A percentile compares a stretch with the other conserved stretches of the same genome.
phyloP scores from a whole-genome alignment of 1,139 yeast genomes.

The Sugiyamaella neomexicana region DNA sequence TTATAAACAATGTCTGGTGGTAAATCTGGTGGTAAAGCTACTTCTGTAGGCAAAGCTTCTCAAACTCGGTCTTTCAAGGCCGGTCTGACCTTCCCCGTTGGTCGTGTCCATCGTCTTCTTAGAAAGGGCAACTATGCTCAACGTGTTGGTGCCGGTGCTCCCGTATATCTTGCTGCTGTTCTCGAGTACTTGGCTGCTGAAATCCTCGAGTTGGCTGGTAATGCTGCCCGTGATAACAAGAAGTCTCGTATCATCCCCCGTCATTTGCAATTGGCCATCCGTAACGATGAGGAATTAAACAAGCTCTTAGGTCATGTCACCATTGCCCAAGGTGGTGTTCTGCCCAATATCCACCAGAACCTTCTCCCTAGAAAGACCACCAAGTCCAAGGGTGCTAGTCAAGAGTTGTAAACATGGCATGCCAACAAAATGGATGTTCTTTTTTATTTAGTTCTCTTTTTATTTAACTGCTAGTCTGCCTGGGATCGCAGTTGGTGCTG shows the following conservation, averaged over 20 bases:
- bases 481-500: conserved; percentile 1
- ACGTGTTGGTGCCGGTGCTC: conserved; percentile 98
- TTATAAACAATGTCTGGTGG: conserved; percentile 83
- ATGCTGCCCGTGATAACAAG: conserved; percentile 98
- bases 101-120: conserved; percentile 96
- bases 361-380: conserved; percentile 82
- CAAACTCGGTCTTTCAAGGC: conserved; percentile 98
- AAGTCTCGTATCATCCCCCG: conserved; percentile 98
- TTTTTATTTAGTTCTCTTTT: background rate
- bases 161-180: conserved; percentile 93
- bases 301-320: conserved; percentile 90
- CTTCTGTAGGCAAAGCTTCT: conserved; percentile 85
- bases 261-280: conserved; percentile 96
- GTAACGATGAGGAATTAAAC: conserved; percentile 97
- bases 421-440: background rate
- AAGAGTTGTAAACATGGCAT: conserved; percentile 36
- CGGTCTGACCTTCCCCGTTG: conserved; percentile 99
- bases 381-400: conserved; percentile 42
- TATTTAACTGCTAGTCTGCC: conserved; percentile 5
- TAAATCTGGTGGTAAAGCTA: conserved; percentile 93
- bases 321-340: conserved; percentile 97
- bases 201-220: conserved; percentile 97
- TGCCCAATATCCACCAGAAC: conserved; percentile 92
- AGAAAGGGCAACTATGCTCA: conserved; percentile 99
- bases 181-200: conserved; percentile 96